Conservation (phyloP, 73 alveolate genomes). For the Paramecium octaurelia region DNA sequence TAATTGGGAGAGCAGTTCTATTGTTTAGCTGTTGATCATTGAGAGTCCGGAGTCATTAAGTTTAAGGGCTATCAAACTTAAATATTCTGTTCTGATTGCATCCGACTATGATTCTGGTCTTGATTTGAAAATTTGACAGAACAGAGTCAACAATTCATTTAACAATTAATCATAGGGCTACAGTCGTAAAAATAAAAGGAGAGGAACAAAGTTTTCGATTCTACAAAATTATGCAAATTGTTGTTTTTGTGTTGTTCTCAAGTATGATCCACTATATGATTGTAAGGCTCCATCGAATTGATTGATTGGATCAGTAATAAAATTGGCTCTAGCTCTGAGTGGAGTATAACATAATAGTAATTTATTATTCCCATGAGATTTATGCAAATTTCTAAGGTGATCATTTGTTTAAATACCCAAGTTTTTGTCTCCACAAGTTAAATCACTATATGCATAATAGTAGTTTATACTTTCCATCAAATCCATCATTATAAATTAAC, state of each 20-base stretch:
- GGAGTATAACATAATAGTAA: slow-evolving; percentile 35
- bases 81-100: not conserved
- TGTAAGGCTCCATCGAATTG: slow-evolving; percentile 27
- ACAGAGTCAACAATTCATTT: not conserved
- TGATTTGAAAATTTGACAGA: not conserved
- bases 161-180: not conserved
- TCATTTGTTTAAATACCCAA: slow-evolving; percentile 20
- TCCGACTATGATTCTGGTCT: slow-evolving; percentile 34
- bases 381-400: not conserved
- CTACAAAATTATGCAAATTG: not conserved
- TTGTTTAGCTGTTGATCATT: not conserved
- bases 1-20: not conserved
- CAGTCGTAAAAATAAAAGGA: not conserved
- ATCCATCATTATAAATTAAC: slow-evolving; percentile 34
- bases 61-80: slow-evolving; percentile 33
- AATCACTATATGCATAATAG: not conserved
- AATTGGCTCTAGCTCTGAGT: slow-evolving; percentile 37
- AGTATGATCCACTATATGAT: not conserved
- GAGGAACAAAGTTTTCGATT: slow-evolving; percentile 43
- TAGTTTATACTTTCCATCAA: slow-evolving; percentile 38
- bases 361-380: not conserved
- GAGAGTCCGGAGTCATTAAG: not conserved
- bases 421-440: slow-evolving; percentile 10
- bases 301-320: slow-evolving; percentile 34
- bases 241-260: not conserved